Base-by-base conservation (phyloP, 176 grass and related monocot species). In the Canna indica region DNA sequence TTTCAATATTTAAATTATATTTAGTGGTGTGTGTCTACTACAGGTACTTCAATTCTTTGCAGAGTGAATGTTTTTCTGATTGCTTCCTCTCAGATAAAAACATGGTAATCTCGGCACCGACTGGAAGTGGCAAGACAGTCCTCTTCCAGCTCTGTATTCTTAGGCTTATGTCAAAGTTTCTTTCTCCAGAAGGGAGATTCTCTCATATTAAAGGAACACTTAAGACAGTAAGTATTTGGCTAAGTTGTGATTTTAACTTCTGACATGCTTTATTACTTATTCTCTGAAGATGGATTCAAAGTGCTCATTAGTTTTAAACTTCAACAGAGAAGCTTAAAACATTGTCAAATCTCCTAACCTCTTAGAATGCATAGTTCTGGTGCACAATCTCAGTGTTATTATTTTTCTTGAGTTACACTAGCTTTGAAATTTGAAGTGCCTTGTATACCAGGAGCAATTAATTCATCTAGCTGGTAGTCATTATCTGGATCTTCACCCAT, bases 1-100 rank as follows among this genome's bases (percentile, higher is more conserved):
- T 48, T 66, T 32, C 38, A n/a, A n/a, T 27, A 36, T 53, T 36
- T 61, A 34, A 24, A 52, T 20, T 38, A 60, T 25, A 68, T 36
- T 3, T 41, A 45, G 59, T 69, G 25, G 15, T 79, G 15, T 38
- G 44, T 59, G 65, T 70, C 57, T 73, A 48, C 67, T 53, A 36
- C 82, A 96, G 93, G 78, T 96, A 90, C 72, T 96, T 96, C 76
- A 96, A 96, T 74, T 96, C 93, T 67, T 73, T 91, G 84, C 93
- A 96, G 71, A 90, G 93, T 50, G 93, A 96, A 68, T 96, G 93
- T 64, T 91, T 90, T 75, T 69, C 82, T 30, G 77, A 70, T 27
- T 91, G 93, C 56, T 96, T 87, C 64, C 75, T 83, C 73, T 90
- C 88, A 29, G 88, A 96, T 68, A 78, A 83, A 73, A 96, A 86